These are phyloP conservation scores for Amaranthus palmeri DNA, from an alignment of 148 eudicot genomes.

Conservation along the genomic window DNA sequence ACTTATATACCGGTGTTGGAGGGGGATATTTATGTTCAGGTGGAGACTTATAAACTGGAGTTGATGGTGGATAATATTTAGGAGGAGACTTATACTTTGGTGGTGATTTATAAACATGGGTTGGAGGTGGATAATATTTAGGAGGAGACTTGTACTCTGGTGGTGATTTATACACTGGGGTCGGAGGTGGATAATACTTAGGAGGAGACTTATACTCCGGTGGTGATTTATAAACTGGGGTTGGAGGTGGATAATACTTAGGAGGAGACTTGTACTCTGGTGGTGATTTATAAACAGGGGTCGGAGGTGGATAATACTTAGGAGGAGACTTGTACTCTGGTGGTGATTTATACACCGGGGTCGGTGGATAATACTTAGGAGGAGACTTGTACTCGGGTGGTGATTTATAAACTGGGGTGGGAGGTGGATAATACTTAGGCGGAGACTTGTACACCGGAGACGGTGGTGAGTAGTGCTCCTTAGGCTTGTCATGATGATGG, in stretches of 20 bases:
- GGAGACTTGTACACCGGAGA: conserved; percentile 15
- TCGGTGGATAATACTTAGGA: conserved; percentile 16
- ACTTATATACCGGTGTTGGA: conserved; percentile 4
- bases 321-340: conserved; percentile 17
- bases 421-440: conserved; percentile 6
- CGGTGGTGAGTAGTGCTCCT: conserved; percentile 19
- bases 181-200: neutral
- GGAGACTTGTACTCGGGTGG: conserved; percentile 2
- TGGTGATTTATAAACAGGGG: conserved; percentile 12
- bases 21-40: conserved; percentile 2
- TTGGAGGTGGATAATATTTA: conserved; percentile 9
- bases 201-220: conserved; percentile 15
- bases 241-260: conserved; percentile 19
- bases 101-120: neutral
- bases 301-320: neutral
- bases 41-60: conserved; percentile 17
- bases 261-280: neutral
- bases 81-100: conserved; percentile 25
- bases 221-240: neutral
- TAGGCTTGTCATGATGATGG: neutral
- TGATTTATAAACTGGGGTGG: conserved; percentile 2
- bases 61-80: conserved; percentile 2
- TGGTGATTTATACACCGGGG: neutral
- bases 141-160: conserved; percentile 15
- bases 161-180: conserved; percentile 14